Evolutionary conservation across 805 yeast species (phyloP).

Genomic region (Wickerhamiella kazuoi): DNA sequence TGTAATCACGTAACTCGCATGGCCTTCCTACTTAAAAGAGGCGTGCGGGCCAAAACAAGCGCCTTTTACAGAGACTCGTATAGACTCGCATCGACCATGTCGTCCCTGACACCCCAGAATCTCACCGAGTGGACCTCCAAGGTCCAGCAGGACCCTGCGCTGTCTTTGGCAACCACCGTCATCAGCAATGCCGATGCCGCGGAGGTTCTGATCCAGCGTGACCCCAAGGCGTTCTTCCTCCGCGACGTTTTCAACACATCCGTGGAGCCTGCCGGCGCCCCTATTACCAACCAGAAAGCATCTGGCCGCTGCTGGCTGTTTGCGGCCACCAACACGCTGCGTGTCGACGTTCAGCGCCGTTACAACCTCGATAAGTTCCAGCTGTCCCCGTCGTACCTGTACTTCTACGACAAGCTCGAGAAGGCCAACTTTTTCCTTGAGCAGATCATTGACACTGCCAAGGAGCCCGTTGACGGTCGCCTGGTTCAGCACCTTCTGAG

Average conservation of each 20-base stretch:
- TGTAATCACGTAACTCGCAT: too few relatives aligned
- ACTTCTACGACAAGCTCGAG: constrained; percentile 75
- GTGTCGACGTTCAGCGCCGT: constrained; percentile 43
- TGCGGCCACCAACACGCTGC: constrained; percentile 60
- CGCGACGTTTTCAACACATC: constrained; percentile 26
- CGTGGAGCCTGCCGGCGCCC: constrained; percentile 36
- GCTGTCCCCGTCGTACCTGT: constrained; percentile 60
- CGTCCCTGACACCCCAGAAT: constrained; percentile 6
- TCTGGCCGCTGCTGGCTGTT: constrained; percentile 84
- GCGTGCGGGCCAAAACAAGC: too few relatives aligned
- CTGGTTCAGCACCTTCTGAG: constrained; percentile 45
- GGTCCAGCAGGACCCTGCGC: constrained; percentile 14
- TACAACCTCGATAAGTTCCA: constrained; percentile 52
- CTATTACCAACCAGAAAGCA: constrained; percentile 54
- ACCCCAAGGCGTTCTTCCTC: constrained; percentile 11
- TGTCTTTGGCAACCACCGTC: constrained; percentile 19
- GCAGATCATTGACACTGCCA: constrained; percentile 51
- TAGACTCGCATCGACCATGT: background rate
- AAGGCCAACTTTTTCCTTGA: constrained; percentile 68
- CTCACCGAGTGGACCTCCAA: constrained; percentile 15
- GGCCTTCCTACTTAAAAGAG: too few relatives aligned
- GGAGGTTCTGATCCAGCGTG: constrained; percentile 17
- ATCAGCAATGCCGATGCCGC: constrained; percentile 16
- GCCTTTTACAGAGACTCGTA: too few relatives aligned
- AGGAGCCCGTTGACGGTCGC: constrained; percentile 51